Percentiles rank a stretch among this genome's conserved stretches.
Conservation (phyloP, 352 stramenopile genomes). For the Pythium dissimile region DNA sequence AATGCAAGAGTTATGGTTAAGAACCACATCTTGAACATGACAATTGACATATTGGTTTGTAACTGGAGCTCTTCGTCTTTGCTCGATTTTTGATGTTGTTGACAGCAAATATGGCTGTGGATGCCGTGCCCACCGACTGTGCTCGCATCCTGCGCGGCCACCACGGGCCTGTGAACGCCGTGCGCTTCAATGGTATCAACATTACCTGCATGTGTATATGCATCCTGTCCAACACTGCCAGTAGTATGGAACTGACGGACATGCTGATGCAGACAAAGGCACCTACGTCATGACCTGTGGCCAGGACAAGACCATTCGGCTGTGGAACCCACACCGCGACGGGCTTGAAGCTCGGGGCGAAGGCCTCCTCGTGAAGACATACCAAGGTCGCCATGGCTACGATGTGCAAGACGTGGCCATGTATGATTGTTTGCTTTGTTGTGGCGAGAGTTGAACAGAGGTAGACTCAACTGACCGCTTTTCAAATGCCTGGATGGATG, state of each 20-base stretch:
- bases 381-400: slow-evolving; percentile 83
- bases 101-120: neutral
- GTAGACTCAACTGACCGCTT: neutral
- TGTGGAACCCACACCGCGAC: slow-evolving; percentile 88
- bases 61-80: neutral
- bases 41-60: slow-evolving; percentile 4
- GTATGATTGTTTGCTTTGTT: slow-evolving; percentile 36
- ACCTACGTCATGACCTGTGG: slow-evolving; percentile 89
- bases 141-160: slow-evolving; percentile 63
- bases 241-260: too few relatives aligned
- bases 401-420: slow-evolving; percentile 89
- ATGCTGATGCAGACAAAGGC: slow-evolving; percentile 74
- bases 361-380: slow-evolving; percentile 81
- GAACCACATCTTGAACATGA: slow-evolving; percentile 9
- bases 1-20: neutral
- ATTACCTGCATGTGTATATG: too few relatives aligned
- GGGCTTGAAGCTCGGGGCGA: slow-evolving; percentile 48
- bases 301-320: slow-evolving; percentile 80
- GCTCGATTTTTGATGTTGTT: neutral
- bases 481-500: neutral
- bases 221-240: too few relatives aligned
- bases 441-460: neutral
- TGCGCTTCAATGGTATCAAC: slow-evolving; percentile 73
- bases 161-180: slow-evolving; percentile 64
- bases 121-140: slow-evolving; percentile 20